These are phyloP conservation scores for Trypanosoma melophagium DNA, from an alignment of 208 protist species.

Conservation along the genomic window DNA sequence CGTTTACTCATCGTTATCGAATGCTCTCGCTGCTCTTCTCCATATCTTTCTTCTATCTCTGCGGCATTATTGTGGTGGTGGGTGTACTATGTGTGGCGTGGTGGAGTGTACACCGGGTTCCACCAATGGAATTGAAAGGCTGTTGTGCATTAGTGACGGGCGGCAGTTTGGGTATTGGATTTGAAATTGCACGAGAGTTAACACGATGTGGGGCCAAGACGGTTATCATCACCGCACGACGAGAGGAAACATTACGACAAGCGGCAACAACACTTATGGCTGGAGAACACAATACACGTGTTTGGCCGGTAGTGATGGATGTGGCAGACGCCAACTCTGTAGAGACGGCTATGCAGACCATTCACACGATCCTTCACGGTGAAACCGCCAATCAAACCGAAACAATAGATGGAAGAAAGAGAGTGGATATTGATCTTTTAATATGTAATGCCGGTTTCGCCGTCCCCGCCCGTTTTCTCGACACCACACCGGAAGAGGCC, in stretches of 20 bases:
- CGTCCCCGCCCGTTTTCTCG: constrained; percentile 76
- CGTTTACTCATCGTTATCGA: too few relatives aligned
- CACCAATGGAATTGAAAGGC: constrained; percentile 31
- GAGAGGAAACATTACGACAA: constrained; percentile 50
- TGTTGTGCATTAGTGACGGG: constrained; percentile 80
- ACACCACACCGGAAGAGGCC: constrained; percentile 56
- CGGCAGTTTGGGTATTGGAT: constrained; percentile 83
- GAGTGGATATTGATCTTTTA: constrained; percentile 70
- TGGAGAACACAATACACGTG: constrained; percentile 36
- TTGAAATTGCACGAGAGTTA: constrained; percentile 67
- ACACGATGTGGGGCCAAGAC: constrained; percentile 39
- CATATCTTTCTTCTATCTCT: constrained; percentile 7
- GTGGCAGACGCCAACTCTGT: constrained; percentile 69
- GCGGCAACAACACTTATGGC: constrained; percentile 51
- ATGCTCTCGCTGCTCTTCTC: too few relatives aligned
- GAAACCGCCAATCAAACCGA: constrained; percentile 18
- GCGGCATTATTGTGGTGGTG: constrained; percentile 8
- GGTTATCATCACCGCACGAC: constrained; percentile 75
- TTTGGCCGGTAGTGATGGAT: constrained; percentile 80
- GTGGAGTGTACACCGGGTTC: constrained; percentile 64
- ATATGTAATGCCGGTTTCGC: constrained; percentile 87
- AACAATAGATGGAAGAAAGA: constrained; percentile 19
- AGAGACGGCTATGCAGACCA: constrained; percentile 18
- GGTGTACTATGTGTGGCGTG: constrained; percentile 28
- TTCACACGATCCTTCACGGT: constrained; percentile 9